Evolutionary conservation across 352 stramenopile genomes (phyloP).

Genomic region (Phytophthora cactorum): DNA sequence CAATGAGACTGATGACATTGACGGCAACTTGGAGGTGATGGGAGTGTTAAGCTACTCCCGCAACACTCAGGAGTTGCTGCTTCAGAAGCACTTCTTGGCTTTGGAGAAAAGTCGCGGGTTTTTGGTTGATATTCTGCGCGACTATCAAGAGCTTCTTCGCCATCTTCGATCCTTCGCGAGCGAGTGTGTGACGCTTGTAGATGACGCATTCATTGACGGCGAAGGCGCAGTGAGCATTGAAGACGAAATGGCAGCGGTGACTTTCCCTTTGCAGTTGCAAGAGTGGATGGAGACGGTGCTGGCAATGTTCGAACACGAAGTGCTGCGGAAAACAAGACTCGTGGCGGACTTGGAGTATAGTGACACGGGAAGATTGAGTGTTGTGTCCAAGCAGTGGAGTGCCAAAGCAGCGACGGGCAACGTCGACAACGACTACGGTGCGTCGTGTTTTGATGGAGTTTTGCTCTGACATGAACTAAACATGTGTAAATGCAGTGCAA

Average conservation of each 20-base stretch:
- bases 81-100: slow-evolving; percentile 70
- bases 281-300: slow-evolving; percentile 84
- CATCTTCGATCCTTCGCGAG: slow-evolving; percentile 47
- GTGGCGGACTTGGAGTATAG: slow-evolving; percentile 63
- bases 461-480: neutral
- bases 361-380: slow-evolving; percentile 42
- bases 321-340: slow-evolving; percentile 60
- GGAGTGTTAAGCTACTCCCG: slow-evolving; percentile 54
- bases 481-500: slow-evolving; percentile 35
- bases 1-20: neutral
- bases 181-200: slow-evolving; percentile 41
- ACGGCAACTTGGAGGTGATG: slow-evolving; percentile 28
- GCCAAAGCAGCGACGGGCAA: slow-evolving; percentile 43
- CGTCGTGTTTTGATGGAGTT: slow-evolving; percentile 7
- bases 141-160: slow-evolving; percentile 53
- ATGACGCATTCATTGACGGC: slow-evolving; percentile 32
- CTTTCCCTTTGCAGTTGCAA: slow-evolving; percentile 40
- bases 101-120: slow-evolving; percentile 73
- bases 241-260: slow-evolving; percentile 22
- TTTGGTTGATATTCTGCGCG: slow-evolving; percentile 55
- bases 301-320: slow-evolving; percentile 71
- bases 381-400: slow-evolving; percentile 54
- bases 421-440: slow-evolving; percentile 60
- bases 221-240: slow-evolving; percentile 28
- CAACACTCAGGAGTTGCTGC: slow-evolving; percentile 47